Evolutionary conservation across 73 alveolate species (phyloP).

Genomic region (Tetrahymena malaccensis): DNA sequence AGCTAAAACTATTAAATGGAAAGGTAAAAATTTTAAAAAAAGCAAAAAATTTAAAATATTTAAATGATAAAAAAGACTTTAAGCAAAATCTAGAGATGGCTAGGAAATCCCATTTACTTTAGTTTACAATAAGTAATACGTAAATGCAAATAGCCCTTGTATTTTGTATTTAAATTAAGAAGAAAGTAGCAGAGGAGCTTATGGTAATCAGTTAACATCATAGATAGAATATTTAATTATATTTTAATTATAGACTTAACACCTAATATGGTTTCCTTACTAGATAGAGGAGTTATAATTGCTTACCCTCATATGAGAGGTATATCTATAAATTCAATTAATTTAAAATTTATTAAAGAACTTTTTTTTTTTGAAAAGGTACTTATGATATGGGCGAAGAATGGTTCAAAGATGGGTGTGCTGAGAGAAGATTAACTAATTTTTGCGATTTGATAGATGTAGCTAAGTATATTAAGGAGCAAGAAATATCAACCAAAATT

Average conservation of each 20-base stretch:
- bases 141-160: background rate
- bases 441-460: background rate
- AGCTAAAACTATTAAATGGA: background rate
- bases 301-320: background rate
- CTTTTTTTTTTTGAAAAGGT: background rate
- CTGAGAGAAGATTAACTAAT: background rate
- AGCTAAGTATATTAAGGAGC: background rate
- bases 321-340: background rate
- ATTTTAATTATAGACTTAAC: background rate
- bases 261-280: background rate
- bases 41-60: background rate
- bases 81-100: background rate
- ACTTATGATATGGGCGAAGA: background rate
- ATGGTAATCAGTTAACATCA: background rate
- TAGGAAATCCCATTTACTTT: background rate
- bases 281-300: background rate
- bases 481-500: background rate
- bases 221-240: background rate
- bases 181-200: background rate
- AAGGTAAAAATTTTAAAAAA: background rate
- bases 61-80: background rate
- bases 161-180: background rate
- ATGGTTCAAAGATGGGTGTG: background rate
- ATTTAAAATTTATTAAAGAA: background rate
- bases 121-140: background rate